Conservation (phyloP, 805 yeast species). For the Yarrowia alimentaria region DNA sequence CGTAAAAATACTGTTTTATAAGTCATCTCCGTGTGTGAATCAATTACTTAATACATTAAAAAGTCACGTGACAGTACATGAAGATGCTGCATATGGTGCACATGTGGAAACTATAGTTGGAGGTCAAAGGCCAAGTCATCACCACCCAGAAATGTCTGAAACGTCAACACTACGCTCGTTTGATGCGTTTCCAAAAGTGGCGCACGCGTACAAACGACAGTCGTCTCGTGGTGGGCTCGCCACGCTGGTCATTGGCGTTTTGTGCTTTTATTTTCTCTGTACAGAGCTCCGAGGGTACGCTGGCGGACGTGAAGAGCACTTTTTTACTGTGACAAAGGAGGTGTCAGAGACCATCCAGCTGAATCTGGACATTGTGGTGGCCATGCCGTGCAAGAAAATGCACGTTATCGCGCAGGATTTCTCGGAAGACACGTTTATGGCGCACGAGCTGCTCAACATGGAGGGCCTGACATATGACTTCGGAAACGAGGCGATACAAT, state of each 20-base stretch:
- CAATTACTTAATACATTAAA: no score
- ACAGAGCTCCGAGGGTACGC: slow-evolving; percentile 79
- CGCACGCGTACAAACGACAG: slow-evolving; percentile 66
- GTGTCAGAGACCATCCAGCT: slow-evolving; percentile 60
- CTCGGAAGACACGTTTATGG: slow-evolving; percentile 74
- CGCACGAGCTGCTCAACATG: slow-evolving; percentile 69
- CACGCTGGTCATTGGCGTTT: slow-evolving; percentile 60
- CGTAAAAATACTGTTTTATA: no score
- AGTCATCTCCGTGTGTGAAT: no score
- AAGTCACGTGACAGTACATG: no score
- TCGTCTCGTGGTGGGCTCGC: slow-evolving; percentile 76
- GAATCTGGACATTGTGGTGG: slow-evolving; percentile 76
- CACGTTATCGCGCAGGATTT: slow-evolving; percentile 75
- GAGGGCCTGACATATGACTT: slow-evolving; percentile 50
- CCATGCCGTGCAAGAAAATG: slow-evolving; percentile 76
- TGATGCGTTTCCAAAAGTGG: slow-evolving; percentile 75
- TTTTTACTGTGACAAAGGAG: slow-evolving; percentile 67
- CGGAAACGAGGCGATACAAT: slow-evolving; percentile 17
- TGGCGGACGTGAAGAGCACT: slow-evolving; percentile 78
- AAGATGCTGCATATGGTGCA: no score
- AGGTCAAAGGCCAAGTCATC: slow-evolving; percentile 11
- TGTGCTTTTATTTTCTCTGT: slow-evolving; percentile 70
- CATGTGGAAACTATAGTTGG: no score
- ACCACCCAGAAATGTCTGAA: slow-evolving; percentile 14
- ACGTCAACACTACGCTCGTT: slow-evolving; percentile 41